Evolutionary conservation across 2,329 filamentous ascomycete genomes (phyloP).

Genomic region (Capronia americana): DNA sequence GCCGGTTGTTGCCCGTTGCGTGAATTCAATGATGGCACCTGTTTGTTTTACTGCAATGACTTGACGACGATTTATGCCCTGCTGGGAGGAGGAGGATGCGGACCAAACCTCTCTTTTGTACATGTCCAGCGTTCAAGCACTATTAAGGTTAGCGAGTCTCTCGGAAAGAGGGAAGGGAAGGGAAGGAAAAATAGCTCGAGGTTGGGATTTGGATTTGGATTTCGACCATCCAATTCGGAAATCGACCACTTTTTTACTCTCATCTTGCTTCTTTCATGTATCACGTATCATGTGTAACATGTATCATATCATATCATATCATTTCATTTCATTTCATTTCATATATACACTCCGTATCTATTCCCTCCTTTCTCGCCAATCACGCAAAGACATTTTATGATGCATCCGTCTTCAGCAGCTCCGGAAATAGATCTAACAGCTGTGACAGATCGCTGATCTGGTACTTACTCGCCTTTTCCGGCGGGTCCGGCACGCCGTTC

Average conservation of each 20-base stretch:
- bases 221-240: background rate
- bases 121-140: constrained; percentile 27
- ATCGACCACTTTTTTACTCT: background rate
- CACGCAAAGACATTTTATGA: background rate
- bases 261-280: background rate
- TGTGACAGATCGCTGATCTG: constrained; percentile 79
- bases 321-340: background rate
- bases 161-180: background rate
- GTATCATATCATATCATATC: background rate
- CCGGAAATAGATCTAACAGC: constrained; percentile 76
- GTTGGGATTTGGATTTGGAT: background rate
- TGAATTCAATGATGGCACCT: constrained; percentile 3
- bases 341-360: background rate
- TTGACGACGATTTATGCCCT: constrained; percentile 12
- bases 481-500: constrained; percentile 69
- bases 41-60: constrained; percentile 9
- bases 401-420: constrained; percentile 72
- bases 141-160: background rate
- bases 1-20: constrained; percentile 22
- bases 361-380: constrained; percentile 3
- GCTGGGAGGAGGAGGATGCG: background rate
- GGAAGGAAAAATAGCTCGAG: background rate
- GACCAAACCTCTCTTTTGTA: constrained; percentile 3
- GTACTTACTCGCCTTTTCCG: constrained; percentile 70
- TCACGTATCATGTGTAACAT: constrained; percentile 1